A percentile compares a stretch with the other conserved stretches of the same genome.
phyloP scores from a whole-genome alignment of 2,329 filamentous ascomycete genomes.

The Penicillium sp. region DNA sequence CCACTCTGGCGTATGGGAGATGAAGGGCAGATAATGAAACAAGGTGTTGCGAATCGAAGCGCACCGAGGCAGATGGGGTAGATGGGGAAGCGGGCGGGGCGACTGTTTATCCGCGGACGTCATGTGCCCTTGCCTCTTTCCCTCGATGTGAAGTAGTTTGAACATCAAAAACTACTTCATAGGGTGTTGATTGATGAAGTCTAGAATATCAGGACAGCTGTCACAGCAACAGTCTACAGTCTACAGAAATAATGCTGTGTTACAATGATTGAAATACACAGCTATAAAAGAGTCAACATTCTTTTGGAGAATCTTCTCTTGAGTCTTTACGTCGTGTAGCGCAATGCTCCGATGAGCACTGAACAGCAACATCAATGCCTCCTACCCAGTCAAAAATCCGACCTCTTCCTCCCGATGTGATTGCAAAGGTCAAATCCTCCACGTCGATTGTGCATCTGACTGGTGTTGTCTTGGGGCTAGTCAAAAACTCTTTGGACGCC shows the following conservation, averaged over 20 bases:
- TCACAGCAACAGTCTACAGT: not conserved
- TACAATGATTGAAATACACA: not conserved
- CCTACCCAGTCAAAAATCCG: constrained; percentile 49
- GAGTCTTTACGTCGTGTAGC: not conserved
- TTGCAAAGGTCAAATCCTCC: constrained; percentile 80
- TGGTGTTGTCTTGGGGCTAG: constrained; percentile 64
- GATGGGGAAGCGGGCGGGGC: constrained; percentile 7
- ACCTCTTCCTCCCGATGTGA: constrained; percentile 65
- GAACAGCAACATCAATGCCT: constrained; percentile 22
- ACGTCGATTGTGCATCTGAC: constrained; percentile 72
- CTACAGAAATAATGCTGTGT: not conserved
- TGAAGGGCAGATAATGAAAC: constrained; percentile 9
- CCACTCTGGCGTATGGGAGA: constrained; percentile 3
- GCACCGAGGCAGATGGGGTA: constrained; percentile 16
- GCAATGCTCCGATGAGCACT: constrained; percentile 9
- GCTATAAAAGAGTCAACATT: not conserved
- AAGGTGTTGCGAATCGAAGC: not conserved
- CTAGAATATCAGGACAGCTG: not conserved
- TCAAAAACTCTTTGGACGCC: constrained; percentile 84
- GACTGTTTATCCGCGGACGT: constrained; percentile 26
- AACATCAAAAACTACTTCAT: not conserved
- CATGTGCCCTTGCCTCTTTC: constrained; percentile 21
- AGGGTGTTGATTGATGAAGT: not conserved
- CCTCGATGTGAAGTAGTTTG: not conserved
- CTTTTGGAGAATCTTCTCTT: not conserved